Conservation (phyloP, 148 eudicot species). For the Vaccinium corymbosum region DNA sequence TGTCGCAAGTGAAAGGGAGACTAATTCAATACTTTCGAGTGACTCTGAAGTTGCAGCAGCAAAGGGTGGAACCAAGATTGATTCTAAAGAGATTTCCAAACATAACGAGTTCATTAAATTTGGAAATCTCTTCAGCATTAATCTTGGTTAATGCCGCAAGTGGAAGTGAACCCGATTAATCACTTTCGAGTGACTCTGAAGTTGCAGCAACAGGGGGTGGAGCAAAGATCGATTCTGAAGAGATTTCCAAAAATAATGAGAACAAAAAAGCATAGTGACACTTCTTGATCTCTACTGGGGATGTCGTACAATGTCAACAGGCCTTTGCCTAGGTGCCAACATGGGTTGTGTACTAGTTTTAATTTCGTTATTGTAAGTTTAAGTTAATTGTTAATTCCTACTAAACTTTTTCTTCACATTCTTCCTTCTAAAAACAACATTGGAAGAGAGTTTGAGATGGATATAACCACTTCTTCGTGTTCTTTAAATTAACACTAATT, state of each 20-base stretch:
- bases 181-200: constrained; percentile 53
- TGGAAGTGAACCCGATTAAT: constrained; percentile 52
- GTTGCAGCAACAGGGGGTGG: constrained; percentile 15
- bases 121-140: too few species aligned
- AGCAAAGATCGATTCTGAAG: background rate
- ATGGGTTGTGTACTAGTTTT: constrained; percentile 19
- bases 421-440: background rate
- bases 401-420: background rate
- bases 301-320: constrained; percentile 16
- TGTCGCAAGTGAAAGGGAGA: constrained; percentile 33
- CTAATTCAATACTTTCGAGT: constrained; percentile 58
- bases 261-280: background rate
- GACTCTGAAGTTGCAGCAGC: constrained; percentile 33
- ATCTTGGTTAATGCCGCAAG: constrained; percentile 5
- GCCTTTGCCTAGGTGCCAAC: constrained; percentile 15
- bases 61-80: constrained; percentile 7
- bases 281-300: constrained; percentile 18
- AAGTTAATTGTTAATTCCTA: background rate
- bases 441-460: background rate
- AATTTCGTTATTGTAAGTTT: constrained; percentile 67
- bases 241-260: background rate
- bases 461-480: background rate
- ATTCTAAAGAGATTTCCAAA: constrained; percentile 1
- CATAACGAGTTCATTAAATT: too few species aligned
- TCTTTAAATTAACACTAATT: background rate